A percentile compares a stretch with the other conserved stretches of the same genome.
Evolutionary conservation across 2,329 filamentous ascomycete species (phyloP).

Genomic region (Aureobasidium mangrovei): DNA sequence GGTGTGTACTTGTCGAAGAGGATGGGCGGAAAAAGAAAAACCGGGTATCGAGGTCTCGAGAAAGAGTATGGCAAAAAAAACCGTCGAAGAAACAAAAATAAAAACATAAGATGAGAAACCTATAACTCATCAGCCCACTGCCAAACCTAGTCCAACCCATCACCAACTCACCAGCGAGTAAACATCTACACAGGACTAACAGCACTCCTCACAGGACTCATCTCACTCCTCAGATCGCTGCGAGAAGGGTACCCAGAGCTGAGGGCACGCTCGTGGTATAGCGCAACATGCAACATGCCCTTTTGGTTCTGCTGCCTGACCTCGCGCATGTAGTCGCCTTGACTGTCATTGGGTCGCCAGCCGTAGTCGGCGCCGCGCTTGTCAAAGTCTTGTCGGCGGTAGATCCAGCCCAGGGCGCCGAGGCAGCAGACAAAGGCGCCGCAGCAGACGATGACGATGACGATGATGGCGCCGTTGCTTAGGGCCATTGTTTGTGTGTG

Average conservation of each 20-base stretch:
- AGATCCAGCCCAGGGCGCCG: background rate
- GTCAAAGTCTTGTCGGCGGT: background rate
- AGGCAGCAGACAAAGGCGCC: slow-evolving; percentile 2
- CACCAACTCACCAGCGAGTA: too few relatives aligned
- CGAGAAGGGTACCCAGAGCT: background rate
- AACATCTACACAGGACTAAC: too few relatives aligned
- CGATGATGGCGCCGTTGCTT: background rate
- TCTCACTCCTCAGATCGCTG: background rate
- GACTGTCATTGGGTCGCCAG: slow-evolving; percentile 3
- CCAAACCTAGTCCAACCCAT: too few relatives aligned
- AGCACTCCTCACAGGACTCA: background rate
- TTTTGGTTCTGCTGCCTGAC: background rate
- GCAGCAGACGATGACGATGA: slow-evolving; percentile 9
- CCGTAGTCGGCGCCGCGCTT: background rate
- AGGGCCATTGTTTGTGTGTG: background rate
- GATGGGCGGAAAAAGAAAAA: too few relatives aligned
- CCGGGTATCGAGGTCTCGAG: too few relatives aligned
- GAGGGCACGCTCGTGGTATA: background rate
- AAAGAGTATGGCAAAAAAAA: too few relatives aligned
- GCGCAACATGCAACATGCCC: background rate
- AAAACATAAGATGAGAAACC: too few relatives aligned
- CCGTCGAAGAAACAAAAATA: too few relatives aligned
- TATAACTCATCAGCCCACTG: too few relatives aligned
- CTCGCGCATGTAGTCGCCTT: slow-evolving; percentile 10
- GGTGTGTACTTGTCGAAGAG: too few relatives aligned